Base-by-base conservation (phyloP, 1,284 basidiomycete genomes). In the Meira miltonrushii region DNA sequence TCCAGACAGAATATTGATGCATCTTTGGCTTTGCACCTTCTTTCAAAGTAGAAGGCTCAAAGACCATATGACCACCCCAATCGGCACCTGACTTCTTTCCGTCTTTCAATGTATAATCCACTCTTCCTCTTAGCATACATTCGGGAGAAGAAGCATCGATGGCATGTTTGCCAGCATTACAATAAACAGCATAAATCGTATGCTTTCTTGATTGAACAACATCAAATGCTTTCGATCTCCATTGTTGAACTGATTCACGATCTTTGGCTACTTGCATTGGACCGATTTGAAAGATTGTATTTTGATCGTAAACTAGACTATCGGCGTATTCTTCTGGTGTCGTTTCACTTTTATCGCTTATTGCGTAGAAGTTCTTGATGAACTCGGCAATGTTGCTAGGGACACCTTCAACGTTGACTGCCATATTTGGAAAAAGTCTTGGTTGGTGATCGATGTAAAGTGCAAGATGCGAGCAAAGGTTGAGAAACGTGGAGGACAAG, bases 51-150 rank as follows among this genome's bases (percentile, higher is more conserved):
- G 61, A 33, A 25, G 56, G 40, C 47, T 65, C 65, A 46, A 69
- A 69, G 21, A 61, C 65, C 67, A 69, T 69, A 33, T 65, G 50
- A 10, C 67, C 67, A 9, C 60, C 67, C 67, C 67, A 69, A 40
- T 64, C 62, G 55, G 64, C 66, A 39, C 49, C 57, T 40, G 64
- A 51, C 6, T 62, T 63, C 7, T 54, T 23, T 23, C 67, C 67
- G 23, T 65, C 50, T 25, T 53, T 65, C 62, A 64, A 62, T 50
- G 64, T 60, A 65, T 62, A 62, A 54, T 68, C 65, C 25, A 69
- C 67, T 39, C 41, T 58, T 33, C 67, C 67, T n/a, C 66, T 60
- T 8, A 69, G 59, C 67, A 69, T 69, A 57, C 64, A 63, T 53
- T 65, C 67, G 28, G 28, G 28, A 9, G 13, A 21, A 33, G 21